Base-by-base conservation (phyloP, 2,329 filamentous ascomycete species). In the Ophiostoma australiae region DNA sequence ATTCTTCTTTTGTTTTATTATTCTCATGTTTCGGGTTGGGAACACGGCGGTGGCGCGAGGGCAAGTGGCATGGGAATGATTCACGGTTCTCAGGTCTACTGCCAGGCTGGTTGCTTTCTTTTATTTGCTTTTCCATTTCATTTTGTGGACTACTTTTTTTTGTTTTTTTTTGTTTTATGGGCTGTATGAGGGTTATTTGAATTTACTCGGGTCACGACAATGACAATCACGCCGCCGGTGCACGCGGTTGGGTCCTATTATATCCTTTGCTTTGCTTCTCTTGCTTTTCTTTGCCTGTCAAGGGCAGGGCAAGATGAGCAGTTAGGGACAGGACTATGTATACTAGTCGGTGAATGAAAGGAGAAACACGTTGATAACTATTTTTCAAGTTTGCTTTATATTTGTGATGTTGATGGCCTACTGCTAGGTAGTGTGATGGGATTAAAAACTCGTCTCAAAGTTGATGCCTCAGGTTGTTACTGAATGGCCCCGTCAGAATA, bases 151-250 rank as follows among this genome's bases (percentile, higher is more conserved):
- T 48, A 48, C 44, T 17, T 48, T 48, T 69, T 8, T 31, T 71
- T 68, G 70, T 73, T 66, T 70, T 70, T 70, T 72, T 35, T 71
- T 68, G 70, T 73, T 77, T 77, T 74, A 71, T 44, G 72, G 72
- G 48, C 31, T 73, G 70, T 72, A 72, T 68, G 73, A 72, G 72
- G 71, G 69, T 70, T 74, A 68, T 72, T 71, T 70, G 70, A 71
- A 69, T 65, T 71, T 72, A 70, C 35, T 72, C 69, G 70, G 72
- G 69, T 73, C 70, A 71, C 69, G 69, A 74, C 70, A 70, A 68
- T 65, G 52, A 27, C 52, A 63, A 63, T 65, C 33, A 27, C 63
- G 63, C 68, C 35, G 58, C 23, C 52, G 73, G 70, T 71, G 67
- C 52, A 37, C 35, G 39, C 58, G 65, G 58, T 67, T 27, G 48